phyloP scores from a whole-genome alignment of 140 eudicot species.

The Senecio squalidus region DNA sequence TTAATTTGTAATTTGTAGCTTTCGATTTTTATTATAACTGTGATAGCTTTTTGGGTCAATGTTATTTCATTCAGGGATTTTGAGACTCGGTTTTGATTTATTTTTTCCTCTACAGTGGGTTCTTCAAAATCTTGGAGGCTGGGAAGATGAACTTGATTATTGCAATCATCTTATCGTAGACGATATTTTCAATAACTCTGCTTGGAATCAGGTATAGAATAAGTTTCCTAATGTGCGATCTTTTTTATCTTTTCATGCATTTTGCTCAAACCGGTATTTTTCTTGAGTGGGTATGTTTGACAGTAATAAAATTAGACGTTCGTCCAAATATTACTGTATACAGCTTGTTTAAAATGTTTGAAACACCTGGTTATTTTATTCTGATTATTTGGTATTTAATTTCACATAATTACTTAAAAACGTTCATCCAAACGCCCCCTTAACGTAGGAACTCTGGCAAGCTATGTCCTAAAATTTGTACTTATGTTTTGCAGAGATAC shows the following conservation, averaged over 20 bases:
- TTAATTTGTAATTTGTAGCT: not conserved
- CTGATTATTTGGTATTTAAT: no score
- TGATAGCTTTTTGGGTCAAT: constrained; percentile 4
- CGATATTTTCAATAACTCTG: constrained; percentile 88
- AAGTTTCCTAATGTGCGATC: not conserved
- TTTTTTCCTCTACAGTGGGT: constrained; percentile 66
- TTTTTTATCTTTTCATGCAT: constrained; percentile 10
- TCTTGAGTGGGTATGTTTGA: no score
- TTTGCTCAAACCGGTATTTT: not conserved
- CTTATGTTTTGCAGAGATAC: constrained; percentile 50
- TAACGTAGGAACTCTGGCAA: no score
- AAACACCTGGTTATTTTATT: no score
- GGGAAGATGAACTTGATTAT: constrained; percentile 92
- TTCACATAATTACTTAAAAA: no score
- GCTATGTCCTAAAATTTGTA: no score
- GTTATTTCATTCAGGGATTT: not conserved
- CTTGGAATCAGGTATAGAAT: constrained; percentile 91
- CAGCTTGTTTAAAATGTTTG: no score
- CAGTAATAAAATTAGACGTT: no score
- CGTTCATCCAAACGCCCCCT: no score
- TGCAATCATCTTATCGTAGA: constrained; percentile 68
- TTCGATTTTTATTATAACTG: not conserved
- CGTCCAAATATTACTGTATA: no score
- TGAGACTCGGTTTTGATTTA: not conserved
- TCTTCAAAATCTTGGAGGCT: constrained; percentile 89